Conservation (phyloP, 257 asterid genomes). For the Leptodermis oblonga region DNA sequence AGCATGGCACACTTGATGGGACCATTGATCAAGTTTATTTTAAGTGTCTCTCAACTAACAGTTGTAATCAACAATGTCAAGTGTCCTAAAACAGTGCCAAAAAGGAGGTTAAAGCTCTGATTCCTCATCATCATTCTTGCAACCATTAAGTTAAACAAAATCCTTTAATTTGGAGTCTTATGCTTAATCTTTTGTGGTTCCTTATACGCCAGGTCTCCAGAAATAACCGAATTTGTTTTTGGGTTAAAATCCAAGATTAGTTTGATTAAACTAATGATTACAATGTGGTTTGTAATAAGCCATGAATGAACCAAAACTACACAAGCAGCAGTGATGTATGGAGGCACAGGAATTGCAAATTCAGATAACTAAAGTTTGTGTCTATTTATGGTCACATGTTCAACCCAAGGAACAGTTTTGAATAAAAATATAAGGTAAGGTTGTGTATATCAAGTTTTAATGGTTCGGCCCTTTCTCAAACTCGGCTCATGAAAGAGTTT, state of each 20-base stretch:
- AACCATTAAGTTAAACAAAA: constrained; percentile 7
- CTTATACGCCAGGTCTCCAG: constrained; percentile 6
- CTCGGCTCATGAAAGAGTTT: too few relatives aligned
- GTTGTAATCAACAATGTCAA: constrained; percentile 1
- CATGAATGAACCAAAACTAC: not conserved
- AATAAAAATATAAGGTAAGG: too few relatives aligned
- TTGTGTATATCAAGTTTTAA: too few relatives aligned
- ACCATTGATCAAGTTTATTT: not conserved
- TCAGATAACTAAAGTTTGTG: not conserved
- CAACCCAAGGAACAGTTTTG: too few relatives aligned
- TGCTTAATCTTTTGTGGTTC: constrained; percentile 1
- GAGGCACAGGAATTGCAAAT: not conserved
- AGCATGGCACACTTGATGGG: constrained; percentile 3
- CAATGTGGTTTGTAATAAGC: not conserved
- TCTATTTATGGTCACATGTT: too few relatives aligned
- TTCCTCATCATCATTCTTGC: constrained; percentile 23
- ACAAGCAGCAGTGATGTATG: too few relatives aligned
- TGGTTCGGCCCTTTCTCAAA: too few relatives aligned
- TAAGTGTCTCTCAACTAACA: constrained; percentile 3
- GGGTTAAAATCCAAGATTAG: not conserved
- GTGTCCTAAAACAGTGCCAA: not conserved
- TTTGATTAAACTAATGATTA: not conserved
- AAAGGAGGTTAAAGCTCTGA: constrained; percentile 8
- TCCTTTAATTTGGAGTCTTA: constrained; percentile 12
- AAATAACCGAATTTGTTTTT: not conserved